Evolutionary conservation across 108 stramenopile species (phyloP).

Genomic region (Heterococcus sp.): DNA sequence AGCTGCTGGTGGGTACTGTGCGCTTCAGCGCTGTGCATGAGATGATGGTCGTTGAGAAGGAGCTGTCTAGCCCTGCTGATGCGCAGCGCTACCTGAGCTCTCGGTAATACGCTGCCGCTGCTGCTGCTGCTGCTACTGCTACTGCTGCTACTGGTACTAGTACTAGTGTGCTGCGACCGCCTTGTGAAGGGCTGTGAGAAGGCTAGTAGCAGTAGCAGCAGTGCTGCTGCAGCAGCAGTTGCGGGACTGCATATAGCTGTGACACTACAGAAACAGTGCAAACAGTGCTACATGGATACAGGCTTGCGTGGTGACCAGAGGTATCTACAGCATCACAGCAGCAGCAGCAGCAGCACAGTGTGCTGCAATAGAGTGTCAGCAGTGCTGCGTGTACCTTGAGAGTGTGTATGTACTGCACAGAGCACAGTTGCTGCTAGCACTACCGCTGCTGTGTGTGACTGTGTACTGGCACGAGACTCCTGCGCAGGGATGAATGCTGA

Average conservation of each 20-base stretch:
- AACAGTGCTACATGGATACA: background rate
- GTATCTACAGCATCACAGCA: too few relatives aligned
- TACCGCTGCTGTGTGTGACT: too few relatives aligned
- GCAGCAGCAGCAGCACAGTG: too few relatives aligned
- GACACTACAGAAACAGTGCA: background rate
- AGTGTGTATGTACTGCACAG: too few relatives aligned
- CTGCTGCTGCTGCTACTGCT: background rate
- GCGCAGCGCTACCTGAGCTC: background rate
- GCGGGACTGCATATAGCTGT: background rate
- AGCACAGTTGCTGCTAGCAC: too few relatives aligned
- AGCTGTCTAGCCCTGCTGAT: slow-evolving; percentile 1
- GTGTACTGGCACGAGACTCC: too few relatives aligned
- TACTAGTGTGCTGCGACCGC: too few relatives aligned
- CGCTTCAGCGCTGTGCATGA: slow-evolving; percentile 34
- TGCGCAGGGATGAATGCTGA: too few relatives aligned
- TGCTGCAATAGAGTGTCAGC: too few relatives aligned
- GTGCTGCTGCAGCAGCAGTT: background rate
- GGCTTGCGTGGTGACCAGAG: too few relatives aligned
- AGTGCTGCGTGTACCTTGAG: too few relatives aligned
- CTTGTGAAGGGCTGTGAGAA: too few relatives aligned
- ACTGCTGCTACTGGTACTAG: background rate
- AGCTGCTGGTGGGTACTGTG: slow-evolving; percentile 44
- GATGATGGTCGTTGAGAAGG: slow-evolving; percentile 45
- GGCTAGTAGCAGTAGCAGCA: background rate
- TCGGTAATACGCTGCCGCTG: background rate